These are phyloP conservation scores for Mikania micrantha DNA, from an alignment of 129 eudicot genomes.

Conservation along the genomic window DNA sequence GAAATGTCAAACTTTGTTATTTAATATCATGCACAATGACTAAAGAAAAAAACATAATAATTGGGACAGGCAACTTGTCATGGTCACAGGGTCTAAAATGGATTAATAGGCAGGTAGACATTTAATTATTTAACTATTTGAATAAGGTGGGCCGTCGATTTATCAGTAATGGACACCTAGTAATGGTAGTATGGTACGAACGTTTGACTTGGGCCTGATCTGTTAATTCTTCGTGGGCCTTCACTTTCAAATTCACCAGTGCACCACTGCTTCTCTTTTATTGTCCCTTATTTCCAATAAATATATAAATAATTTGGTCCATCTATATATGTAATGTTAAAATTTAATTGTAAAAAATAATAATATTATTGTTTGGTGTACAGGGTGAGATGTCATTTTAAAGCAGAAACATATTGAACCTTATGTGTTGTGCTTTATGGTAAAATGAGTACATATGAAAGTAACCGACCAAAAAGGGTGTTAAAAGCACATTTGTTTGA, in stretches of 20 bases:
- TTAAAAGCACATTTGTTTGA: background rate
- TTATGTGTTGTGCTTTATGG: conserved; percentile 1
- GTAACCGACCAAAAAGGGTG: conserved; percentile 19
- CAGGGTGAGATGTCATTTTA: conserved; percentile 12
- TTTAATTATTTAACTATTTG: background rate
- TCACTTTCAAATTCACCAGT: background rate
- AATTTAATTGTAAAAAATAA: background rate
- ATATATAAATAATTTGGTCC: background rate
- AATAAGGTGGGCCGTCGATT: conserved; percentile 20
- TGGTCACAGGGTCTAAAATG: conserved; percentile 8
- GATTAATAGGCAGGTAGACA: conserved; percentile 12
- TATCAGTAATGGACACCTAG: background rate
- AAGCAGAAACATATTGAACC: background rate
- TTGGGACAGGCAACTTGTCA: conserved; percentile 16
- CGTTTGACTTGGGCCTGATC: conserved; percentile 24
- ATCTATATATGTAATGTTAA: background rate
- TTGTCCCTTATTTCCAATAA: background rate
- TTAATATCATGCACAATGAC: too few relatives aligned
- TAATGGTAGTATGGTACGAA: background rate
- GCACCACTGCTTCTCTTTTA: background rate
- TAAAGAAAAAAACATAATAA: conserved; percentile 9
- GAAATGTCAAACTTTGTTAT: too few relatives aligned
- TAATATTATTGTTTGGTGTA: background rate
- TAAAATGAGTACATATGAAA: background rate
- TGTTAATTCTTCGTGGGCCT: conserved; percentile 23